Evolutionary conservation across 495 filamentous ascomycete species (phyloP).

Genomic region (Penicillium angulare): DNA sequence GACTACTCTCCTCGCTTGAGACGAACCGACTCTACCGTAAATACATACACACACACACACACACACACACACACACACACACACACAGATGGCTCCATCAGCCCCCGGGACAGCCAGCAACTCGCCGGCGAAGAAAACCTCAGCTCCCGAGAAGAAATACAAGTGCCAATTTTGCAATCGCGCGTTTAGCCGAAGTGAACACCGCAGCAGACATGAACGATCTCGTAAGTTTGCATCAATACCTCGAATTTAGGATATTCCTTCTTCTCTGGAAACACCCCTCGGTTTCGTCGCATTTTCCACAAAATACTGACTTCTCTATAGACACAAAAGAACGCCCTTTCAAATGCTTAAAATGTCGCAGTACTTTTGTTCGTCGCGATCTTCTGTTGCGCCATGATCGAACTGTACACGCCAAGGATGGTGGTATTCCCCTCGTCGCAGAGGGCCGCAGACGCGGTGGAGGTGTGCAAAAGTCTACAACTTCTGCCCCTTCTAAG

Average conservation of each 20-base stretch:
- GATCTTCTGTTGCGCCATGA: slow-evolving; percentile 96
- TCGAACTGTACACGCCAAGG: slow-evolving; percentile 97
- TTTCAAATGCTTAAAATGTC: slow-evolving; percentile 97
- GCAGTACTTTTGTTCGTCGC: slow-evolving; percentile 96
- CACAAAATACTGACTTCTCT: slow-evolving; percentile 3
- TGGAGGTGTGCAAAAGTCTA: slow-evolving; percentile 58
- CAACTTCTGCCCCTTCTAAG: slow-evolving; percentile 73
- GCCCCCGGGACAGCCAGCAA: slow-evolving; percentile 66
- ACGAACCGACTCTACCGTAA: slow-evolving; percentile 31
- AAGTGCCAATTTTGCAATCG: slow-evolving; percentile 98
- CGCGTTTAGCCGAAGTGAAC: slow-evolving; percentile 95
- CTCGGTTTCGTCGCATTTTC: background rate
- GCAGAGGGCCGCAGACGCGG: slow-evolving; percentile 91
- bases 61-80: too few species aligned
- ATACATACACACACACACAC: too few species aligned
- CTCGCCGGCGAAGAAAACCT: slow-evolving; percentile 57
- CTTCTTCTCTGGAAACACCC: background rate
- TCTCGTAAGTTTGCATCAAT: slow-evolving; percentile 73
- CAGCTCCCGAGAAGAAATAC: slow-evolving; percentile 91
- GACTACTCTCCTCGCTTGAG: slow-evolving; percentile 39
- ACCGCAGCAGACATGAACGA: slow-evolving; percentile 93
- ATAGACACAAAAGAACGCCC: slow-evolving; percentile 97
- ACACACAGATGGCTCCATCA: slow-evolving; percentile 45
- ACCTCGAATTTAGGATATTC: background rate
- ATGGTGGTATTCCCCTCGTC: slow-evolving; percentile 92